Percentiles rank a stretch among this genome's conserved stretches.
Conservation (phyloP, 139 green algal species). For the Chlamydomonas sphaeroides region DNA sequence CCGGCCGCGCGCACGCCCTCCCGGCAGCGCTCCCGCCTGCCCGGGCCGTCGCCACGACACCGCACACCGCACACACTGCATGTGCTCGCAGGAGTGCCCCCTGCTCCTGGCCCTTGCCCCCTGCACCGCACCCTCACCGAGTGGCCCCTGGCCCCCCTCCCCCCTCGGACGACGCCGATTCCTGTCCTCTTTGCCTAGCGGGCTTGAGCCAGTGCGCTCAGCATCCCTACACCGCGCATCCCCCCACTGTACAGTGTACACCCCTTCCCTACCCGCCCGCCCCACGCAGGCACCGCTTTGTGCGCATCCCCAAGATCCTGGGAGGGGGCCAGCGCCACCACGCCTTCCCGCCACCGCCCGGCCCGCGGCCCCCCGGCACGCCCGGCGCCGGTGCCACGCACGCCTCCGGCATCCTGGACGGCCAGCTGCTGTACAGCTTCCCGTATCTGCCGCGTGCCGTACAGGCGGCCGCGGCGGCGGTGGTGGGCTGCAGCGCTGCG, state of each 20-base stretch:
- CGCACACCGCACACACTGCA: no score
- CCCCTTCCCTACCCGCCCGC: no score
- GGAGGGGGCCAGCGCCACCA: slow-evolving; percentile 44
- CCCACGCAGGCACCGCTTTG: slow-evolving; percentile 51
- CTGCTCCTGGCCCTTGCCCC: no score
- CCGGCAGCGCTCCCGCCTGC: no score
- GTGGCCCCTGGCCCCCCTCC: neutral
- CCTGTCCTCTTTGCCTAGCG: no score
- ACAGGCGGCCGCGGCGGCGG: neutral
- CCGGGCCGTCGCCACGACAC: no score
- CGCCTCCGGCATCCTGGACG: slow-evolving; percentile 57
- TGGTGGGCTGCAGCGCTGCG: neutral
- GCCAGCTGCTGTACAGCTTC: slow-evolving; percentile 67
- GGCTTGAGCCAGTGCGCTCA: neutral
- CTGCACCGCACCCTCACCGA: neutral
- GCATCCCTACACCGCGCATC: neutral
- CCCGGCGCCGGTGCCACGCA: no score
- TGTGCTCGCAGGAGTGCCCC: no score
- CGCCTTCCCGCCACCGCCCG: slow-evolving; percentile 6
- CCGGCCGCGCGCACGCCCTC: no score
- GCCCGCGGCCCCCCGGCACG: neutral
- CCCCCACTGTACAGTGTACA: neutral
- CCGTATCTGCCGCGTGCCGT: slow-evolving; percentile 22
- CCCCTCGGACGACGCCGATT: no score
- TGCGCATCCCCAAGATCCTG: slow-evolving; percentile 20